Evolutionary conservation across 257 asterid genomes (phyloP).

Genomic region (Solanum phureja): DNA sequence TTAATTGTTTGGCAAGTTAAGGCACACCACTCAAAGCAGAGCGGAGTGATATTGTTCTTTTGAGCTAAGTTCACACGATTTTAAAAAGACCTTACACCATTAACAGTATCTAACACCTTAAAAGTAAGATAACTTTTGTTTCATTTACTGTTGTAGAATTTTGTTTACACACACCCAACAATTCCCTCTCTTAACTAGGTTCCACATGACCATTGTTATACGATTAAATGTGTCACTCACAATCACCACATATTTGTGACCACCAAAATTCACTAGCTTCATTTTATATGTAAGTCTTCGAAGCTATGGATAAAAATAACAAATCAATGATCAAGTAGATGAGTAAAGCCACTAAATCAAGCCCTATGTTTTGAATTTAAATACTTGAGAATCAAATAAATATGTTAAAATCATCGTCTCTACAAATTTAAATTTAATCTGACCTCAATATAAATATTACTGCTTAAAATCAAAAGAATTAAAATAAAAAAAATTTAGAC

Average conservation of each 20-base stretch:
- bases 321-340: too few species aligned
- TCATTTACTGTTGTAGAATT: too few species aligned
- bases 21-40: too few species aligned
- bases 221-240: not conserved
- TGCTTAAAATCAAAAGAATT: not conserved
- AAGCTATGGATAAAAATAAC: too few species aligned
- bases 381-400: too few species aligned
- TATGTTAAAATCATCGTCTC: too few species aligned
- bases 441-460: not conserved
- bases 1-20: not conserved
- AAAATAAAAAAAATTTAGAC: not conserved
- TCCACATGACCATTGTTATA: not conserved
- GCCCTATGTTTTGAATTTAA: not conserved
- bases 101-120: not conserved
- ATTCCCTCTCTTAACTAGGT: not conserved
- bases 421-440: not conserved
- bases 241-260: too few species aligned
- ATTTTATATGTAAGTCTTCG: too few species aligned
- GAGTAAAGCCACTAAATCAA: not conserved
- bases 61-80: too few species aligned
- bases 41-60: too few species aligned
- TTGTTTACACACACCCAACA: not conserved
- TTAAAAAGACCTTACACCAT: too few species aligned
- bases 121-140: not conserved
- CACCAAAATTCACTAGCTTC: not conserved